Percentiles rank a stretch among this genome's conserved stretches.
Evolutionary conservation across 1,284 basidiomycete species (phyloP).

Genomic region (Microbotryomycetes sp.): DNA sequence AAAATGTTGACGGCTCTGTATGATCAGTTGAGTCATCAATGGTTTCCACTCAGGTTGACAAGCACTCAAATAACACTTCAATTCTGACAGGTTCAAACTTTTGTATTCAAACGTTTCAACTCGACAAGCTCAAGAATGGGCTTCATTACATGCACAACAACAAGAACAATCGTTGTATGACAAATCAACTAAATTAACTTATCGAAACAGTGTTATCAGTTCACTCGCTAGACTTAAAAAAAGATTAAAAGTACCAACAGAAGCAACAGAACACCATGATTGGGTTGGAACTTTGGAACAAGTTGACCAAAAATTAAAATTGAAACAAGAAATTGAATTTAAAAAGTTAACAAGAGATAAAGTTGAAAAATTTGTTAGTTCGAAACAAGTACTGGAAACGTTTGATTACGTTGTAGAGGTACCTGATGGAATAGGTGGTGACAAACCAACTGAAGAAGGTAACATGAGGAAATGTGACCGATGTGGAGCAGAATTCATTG

Average conservation of each 20-base stretch:
- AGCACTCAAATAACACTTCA: not conserved
- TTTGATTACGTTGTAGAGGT: constrained; percentile 69
- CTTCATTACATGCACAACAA: constrained; percentile 57
- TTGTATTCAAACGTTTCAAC: not conserved
- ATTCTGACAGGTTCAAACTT: constrained; percentile 20
- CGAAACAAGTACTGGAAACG: constrained; percentile 51
- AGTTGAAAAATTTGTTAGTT: constrained; percentile 47
- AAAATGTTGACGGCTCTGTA: constrained; percentile 49
- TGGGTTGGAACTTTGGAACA: constrained; percentile 76
- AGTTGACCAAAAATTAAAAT: constrained; percentile 44
- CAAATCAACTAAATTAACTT: constrained; percentile 63
- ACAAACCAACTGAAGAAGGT: constrained; percentile 60
- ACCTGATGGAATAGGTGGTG: constrained; percentile 56
- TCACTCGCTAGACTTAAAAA: constrained; percentile 65
- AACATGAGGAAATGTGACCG: constrained; percentile 64
- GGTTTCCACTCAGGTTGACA: constrained; percentile 52
- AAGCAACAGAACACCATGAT: constrained; percentile 45
- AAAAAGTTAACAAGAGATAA: constrained; percentile 16
- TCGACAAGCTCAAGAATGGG: constrained; percentile 7
- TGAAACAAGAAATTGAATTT: constrained; percentile 12
- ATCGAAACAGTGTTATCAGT: constrained; percentile 69
- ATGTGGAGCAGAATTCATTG: constrained; percentile 62
- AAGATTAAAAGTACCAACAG: constrained; percentile 57
- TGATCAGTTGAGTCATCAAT: constrained; percentile 59
- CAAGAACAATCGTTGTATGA: constrained; percentile 71